Conservation (phyloP, 441 rosid species). For the Jatropha podagrica region DNA sequence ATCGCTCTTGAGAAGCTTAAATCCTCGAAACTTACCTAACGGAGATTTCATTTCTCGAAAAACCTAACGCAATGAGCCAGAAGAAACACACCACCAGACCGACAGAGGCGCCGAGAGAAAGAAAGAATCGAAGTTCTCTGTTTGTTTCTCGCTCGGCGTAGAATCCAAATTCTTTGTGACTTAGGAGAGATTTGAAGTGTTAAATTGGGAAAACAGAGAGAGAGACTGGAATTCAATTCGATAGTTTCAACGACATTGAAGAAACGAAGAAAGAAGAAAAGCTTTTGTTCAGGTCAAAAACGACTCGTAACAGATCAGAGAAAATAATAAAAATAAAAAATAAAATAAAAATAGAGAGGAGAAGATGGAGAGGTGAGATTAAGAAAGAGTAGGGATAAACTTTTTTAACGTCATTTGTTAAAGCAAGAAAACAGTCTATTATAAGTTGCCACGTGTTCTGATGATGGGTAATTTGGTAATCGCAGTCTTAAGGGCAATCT, state of each 20-base stretch:
- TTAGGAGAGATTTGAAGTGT: neutral
- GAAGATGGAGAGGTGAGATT: neutral
- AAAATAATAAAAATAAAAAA: neutral
- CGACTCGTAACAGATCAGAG: conserved; percentile 34
- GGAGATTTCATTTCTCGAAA: conserved; percentile 69
- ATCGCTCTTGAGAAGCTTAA: conserved; percentile 72
- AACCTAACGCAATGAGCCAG: conserved; percentile 24
- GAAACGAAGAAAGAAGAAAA: conserved; percentile 6
- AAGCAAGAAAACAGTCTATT: neutral
- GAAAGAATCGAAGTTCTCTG: neutral
- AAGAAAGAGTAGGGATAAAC: neutral
- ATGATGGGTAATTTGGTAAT: conserved; percentile 3
- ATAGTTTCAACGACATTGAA: conserved; percentile 46
- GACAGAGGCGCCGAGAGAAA: neutral
- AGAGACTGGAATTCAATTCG: conserved; percentile 36
- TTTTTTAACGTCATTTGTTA: neutral
- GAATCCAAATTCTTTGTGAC: conserved; percentile 8
- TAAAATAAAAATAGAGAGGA: neutral
- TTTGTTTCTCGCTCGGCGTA: neutral
- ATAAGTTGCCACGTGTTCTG: neutral
- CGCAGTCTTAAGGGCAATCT: neutral
- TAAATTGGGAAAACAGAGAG: conserved; percentile 22
- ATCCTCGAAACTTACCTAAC: conserved; percentile 61
- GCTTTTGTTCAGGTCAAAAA: conserved; percentile 30
- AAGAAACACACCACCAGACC: neutral